These are phyloP conservation scores for Ophiostoma populinum DNA, from an alignment of 2,329 filamentous ascomycete species.

Conservation along the genomic window DNA sequence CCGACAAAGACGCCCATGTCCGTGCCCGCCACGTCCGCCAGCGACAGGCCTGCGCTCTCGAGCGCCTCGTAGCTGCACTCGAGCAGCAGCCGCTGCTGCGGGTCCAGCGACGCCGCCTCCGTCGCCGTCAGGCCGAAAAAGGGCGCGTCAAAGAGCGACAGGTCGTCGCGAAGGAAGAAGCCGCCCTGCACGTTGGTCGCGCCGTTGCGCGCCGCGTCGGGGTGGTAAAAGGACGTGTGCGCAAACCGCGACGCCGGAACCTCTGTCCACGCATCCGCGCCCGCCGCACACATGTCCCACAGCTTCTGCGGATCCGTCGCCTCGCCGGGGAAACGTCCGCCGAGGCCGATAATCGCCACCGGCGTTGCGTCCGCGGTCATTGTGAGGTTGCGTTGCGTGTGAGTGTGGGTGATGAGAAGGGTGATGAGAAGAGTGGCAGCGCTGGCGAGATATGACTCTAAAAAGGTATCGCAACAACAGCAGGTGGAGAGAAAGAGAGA, in stretches of 20 bases:
- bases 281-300: constrained; percentile 15
- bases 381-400: no score
- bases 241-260: constrained; percentile 17
- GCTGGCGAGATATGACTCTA: no score
- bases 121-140: constrained; percentile 17
- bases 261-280: constrained; percentile 9
- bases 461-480: no score
- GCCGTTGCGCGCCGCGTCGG: constrained; percentile 12
- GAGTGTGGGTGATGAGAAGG: not conserved
- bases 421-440: not conserved
- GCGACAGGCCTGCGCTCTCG: constrained; percentile 14
- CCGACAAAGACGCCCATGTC: constrained; percentile 13
- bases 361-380: constrained; percentile 13
- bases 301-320: constrained; percentile 17
- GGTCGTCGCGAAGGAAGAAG: constrained; percentile 15
- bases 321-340: constrained; percentile 21
- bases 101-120: constrained; percentile 15
- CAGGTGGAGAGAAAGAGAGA: no score
- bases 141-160: constrained; percentile 13
- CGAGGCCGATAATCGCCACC: constrained; percentile 21
- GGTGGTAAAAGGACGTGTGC: constrained; percentile 19
- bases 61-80: constrained; percentile 15
- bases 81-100: constrained; percentile 12
- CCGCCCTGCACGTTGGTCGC: constrained; percentile 18
- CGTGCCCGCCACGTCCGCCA: constrained; percentile 10